Evolutionary conservation across 441 rosid species (phyloP), one percentile per base, ranked within the genome.

Genomic region (Eruca vesicaria): DNA sequence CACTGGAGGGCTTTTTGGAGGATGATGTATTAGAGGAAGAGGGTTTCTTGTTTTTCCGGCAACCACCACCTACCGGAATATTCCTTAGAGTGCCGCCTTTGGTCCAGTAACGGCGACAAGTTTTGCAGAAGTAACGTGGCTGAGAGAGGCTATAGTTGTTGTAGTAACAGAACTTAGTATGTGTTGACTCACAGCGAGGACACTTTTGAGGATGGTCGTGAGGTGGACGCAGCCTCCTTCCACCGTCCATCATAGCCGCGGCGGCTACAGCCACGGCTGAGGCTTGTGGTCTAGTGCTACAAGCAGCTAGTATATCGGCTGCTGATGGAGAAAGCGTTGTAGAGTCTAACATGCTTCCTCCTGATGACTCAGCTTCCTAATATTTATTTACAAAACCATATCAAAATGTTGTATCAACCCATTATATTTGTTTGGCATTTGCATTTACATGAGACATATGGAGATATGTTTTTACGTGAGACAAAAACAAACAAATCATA

Each of bases 31-130:
- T 80, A 38, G 88, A 77, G 11, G 88, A 78, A 38, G 85, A 84
- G 0, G 83, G 77, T 81, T 89, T 91, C 82, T 89, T 92, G 86
- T 86, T 94, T 85, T 92, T 94, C 60, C 97, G 79, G 79, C 98
- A 94, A n/a, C 98, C 97, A 28, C 98, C 98, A 26, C 98, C 98
- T 0, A 94, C 98, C 0, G 98, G 98, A 48, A 94, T 93, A 83
- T 91, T 94, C 80, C 97, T 80, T 11, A 91, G 69, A 19, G 98
- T 94, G 33, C 98, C 98, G 1, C 98, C 98, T 78, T 94, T 94
- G 75, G 97, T 94, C 98, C 97, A 94, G 84, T 94, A 94, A 87
- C 98, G 88, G 55, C 98, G 83, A 76, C 97, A 94, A 57, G 97
- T 86, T 87, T 94, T 94, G 92, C 98, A 94, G 65, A 94, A 91